Base-by-base conservation (phyloP, 2,329 filamentous ascomycete genomes). In the Ophiostoma ulmi region DNA sequence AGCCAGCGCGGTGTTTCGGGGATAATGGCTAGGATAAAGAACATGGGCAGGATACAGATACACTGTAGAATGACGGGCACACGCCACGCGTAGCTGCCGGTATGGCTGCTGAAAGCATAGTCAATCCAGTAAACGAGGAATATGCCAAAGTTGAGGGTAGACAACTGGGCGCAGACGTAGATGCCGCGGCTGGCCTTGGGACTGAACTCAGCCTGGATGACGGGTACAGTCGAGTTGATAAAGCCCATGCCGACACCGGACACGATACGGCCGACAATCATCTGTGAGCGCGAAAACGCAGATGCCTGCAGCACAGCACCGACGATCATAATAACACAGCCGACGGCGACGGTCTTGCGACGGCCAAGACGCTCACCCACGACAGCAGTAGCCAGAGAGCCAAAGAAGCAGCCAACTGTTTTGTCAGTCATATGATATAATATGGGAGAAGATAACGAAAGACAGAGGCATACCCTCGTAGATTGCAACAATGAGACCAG, bases 381-480 rank as follows among this genome's bases (percentile, higher is more conserved):
- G 65, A 75, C 75, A 38, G 78, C 75, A n/a, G 76, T 76, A 13
- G 75, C 73, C 13, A 80, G 72, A 38, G 78, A 77, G 20, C 87
- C 87, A 63, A 88, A 78, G 76, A 88, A 88, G 75, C 86, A 88
- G 10, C 86, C 86, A 41, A 88, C 80, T 65, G 6, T 39, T 39
- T 39, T 65, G 63, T 65, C 26, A 65, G 63, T 22, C 17, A 52
- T 13, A 1, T 13, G 44, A 68, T 35, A 38, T n/a, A 26, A 68
- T 17, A 39, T 20, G 44, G 44, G 5, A 17, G 73, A 13, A 63
- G 14, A 14, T 17, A 69, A 69, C 41, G 35, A 69, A 41, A n/a
- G 1, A 63, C 6, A 7, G 55, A 26, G 44, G 35, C 31, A 22
- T 69, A 71, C 70, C 67, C 22, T 88, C 84, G 76, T 88, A 87